phyloP scores from a whole-genome alignment of 1,284 basidiomycete genomes.

The Calocybe gambosa region DNA sequence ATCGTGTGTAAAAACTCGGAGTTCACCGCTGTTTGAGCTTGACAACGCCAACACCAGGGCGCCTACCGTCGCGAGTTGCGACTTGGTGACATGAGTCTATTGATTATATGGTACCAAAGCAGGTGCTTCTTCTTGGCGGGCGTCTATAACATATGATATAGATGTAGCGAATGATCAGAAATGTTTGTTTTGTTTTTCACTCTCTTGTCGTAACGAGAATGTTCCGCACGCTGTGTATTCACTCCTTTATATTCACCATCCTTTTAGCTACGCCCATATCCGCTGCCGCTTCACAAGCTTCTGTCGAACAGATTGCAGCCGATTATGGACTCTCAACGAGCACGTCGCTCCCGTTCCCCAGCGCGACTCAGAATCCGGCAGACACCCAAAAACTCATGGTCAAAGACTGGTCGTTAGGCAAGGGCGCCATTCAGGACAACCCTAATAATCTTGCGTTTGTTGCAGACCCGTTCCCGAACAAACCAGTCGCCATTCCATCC shows the following conservation, averaged over 20 bases:
- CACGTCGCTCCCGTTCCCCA: constrained; percentile 62
- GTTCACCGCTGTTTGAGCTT: too few relatives aligned
- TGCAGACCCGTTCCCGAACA: constrained; percentile 54
- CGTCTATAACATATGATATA: too few relatives aligned
- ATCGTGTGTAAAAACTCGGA: too few relatives aligned
- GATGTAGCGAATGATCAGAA: too few relatives aligned
- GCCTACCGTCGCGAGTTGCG: too few relatives aligned
- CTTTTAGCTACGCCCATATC: constrained; percentile 11
- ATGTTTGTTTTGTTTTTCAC: too few relatives aligned
- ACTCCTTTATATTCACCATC: constrained; percentile 6
- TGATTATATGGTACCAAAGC: too few relatives aligned
- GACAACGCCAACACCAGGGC: too few relatives aligned
- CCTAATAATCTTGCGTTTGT: constrained; percentile 55
- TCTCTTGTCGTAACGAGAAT: constrained; percentile 1
- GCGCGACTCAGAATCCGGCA: constrained; percentile 45
- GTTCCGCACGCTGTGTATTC: constrained; percentile 7
- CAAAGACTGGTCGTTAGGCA: constrained; percentile 56
- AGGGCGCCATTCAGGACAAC: constrained; percentile 55
- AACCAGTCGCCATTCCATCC: constrained; percentile 31
- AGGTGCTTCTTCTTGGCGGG: too few relatives aligned
- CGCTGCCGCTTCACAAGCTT: constrained; percentile 21
- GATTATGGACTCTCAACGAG: constrained; percentile 54
- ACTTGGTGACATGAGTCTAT: too few relatives aligned
- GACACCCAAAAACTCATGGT: constrained; percentile 50
- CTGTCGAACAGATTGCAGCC: constrained; percentile 39